phyloP scores from a whole-genome alignment of 73 alveolate species.

The Blepharisma japonicum region DNA sequence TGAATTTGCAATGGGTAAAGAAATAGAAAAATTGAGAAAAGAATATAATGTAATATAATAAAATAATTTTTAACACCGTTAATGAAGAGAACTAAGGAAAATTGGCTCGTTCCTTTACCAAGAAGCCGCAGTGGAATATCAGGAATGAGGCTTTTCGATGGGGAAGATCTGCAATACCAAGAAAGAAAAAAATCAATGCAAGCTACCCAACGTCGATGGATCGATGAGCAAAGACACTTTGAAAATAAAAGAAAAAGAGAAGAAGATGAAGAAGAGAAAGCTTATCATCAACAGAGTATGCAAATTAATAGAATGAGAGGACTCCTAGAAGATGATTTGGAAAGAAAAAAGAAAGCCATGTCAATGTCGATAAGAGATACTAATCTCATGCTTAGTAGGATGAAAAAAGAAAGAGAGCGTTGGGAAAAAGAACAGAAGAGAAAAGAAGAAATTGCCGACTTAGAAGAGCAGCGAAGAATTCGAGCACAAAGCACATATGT shows the following conservation, averaged over 20 bases:
- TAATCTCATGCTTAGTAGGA: neutral
- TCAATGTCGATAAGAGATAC: constrained; percentile 19
- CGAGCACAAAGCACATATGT: too few species aligned
- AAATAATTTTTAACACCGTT: too few species aligned
- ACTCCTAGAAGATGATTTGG: neutral
- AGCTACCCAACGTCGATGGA: constrained; percentile 10
- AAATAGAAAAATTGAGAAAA: too few species aligned
- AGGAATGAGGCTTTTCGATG: constrained; percentile 8
- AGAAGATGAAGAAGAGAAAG: constrained; percentile 20
- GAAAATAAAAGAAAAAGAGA: neutral
- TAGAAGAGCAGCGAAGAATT: too few species aligned
- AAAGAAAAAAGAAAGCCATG: constrained; percentile 20
- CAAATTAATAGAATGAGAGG: constrained; percentile 17
- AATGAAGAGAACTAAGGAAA: neutral
- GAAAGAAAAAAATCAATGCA: constrained; percentile 10
- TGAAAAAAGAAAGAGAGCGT: too few species aligned
- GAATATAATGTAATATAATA: too few species aligned
- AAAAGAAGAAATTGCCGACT: too few species aligned
- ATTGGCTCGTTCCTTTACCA: constrained; percentile 9
- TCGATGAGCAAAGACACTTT: neutral
- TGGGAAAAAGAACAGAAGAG: too few species aligned
- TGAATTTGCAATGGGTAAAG: too few species aligned
- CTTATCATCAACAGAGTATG: neutral
- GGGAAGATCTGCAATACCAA: constrained; percentile 23
- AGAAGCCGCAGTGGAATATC: neutral